Evolutionary conservation across 805 yeast genomes (phyloP), one percentile per base, ranked within the genome.

Genomic region (Pichia cabralensis): DNA sequence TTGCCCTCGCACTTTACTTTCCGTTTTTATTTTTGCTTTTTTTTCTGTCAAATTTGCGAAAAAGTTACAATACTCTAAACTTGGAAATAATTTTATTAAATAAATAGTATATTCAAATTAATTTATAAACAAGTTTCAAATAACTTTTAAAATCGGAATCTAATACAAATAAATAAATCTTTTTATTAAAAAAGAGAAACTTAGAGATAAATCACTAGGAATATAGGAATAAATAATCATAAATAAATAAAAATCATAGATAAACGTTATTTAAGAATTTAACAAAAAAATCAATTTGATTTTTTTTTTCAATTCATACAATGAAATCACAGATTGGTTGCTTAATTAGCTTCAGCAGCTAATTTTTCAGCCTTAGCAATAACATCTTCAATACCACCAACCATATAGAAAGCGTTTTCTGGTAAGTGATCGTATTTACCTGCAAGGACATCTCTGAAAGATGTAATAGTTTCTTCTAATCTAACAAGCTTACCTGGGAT

Each of bases 371-470:
- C 97, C 80, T 92, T 92, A 63, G 96, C 94, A 65, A 86, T 68
- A 56, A 79, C 98, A 69, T 92, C 98, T 66, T 88, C 96, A 60
- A 92, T 88, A 74, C 95, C 95, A 74, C 98, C 98, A 69, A 92
- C 98, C 98, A 92, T 92, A 72, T 92, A 92, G 94, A 92, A 92
- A 58, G 98, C 98, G 65, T 80, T 83, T 76, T 92, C 98, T 64
- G 98, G 98, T 60, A 92, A 79, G 74, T 80, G 80, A 71, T 92
- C 98, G 76, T 92, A 86, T 77, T 92, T 92, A 74, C 98, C 98
- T 26, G 76, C 96, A 60, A 92, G 78, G 58, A 92, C 95, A 60
- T 78, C 98, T 76, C 76, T 86, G 89, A 92, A 92, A 42, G 97
- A 89, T 51, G 68, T 63, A 62, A 92, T 71, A 55, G 97, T 92